A percentile compares a stretch with the other conserved stretches of the same genome.
phyloP scores from a whole-genome alignment of 768 basidiomycete species.

The Boletus speciosus region DNA sequence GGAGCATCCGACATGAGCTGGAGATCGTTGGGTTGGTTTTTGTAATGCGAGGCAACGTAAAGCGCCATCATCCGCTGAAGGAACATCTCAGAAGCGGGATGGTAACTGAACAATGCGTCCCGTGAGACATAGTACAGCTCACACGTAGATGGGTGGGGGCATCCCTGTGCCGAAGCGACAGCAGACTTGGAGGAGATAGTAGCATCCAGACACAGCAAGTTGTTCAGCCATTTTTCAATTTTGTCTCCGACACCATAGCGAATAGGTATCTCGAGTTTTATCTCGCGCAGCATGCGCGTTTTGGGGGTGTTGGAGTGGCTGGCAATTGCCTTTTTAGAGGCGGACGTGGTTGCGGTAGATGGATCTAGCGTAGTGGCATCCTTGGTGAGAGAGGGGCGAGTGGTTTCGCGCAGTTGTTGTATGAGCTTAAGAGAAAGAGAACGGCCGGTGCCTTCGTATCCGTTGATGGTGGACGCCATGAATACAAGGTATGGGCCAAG shows the following conservation, averaged over 20 bases:
- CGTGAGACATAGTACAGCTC: constrained; percentile 94
- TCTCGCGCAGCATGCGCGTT: constrained; percentile 75
- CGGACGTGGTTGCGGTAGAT: constrained; percentile 32
- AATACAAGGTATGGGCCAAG: constrained; percentile 97
- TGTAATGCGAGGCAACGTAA: constrained; percentile 97
- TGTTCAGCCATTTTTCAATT: constrained; percentile 93
- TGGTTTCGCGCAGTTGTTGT: constrained; percentile 92
- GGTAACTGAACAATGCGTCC: constrained; percentile 95
- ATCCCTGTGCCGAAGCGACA: constrained; percentile 55
- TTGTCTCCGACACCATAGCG: constrained; percentile 85
- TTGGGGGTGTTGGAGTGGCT: constrained; percentile 60
- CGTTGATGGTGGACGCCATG: constrained; percentile 99
- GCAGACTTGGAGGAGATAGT: constrained; percentile 50
- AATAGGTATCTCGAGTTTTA: constrained; percentile 93
- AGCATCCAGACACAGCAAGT: constrained; percentile 86
- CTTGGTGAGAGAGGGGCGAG: constrained; percentile 73
- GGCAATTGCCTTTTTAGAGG: constrained; percentile 48
- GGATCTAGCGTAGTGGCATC: constrained; percentile 44
- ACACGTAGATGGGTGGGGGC: constrained; percentile 91
- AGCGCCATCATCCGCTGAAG: constrained; percentile 98
- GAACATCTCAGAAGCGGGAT: constrained; percentile 96
- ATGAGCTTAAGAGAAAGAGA: constrained; percentile 97
- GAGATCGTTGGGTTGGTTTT: constrained; percentile 99
- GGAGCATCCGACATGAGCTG: constrained; percentile 96
- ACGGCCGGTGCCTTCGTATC: constrained; percentile 99